Evolutionary conservation across 192 early-diverging fungal species (phyloP).

Genomic region (Linderina pennispora): DNA sequence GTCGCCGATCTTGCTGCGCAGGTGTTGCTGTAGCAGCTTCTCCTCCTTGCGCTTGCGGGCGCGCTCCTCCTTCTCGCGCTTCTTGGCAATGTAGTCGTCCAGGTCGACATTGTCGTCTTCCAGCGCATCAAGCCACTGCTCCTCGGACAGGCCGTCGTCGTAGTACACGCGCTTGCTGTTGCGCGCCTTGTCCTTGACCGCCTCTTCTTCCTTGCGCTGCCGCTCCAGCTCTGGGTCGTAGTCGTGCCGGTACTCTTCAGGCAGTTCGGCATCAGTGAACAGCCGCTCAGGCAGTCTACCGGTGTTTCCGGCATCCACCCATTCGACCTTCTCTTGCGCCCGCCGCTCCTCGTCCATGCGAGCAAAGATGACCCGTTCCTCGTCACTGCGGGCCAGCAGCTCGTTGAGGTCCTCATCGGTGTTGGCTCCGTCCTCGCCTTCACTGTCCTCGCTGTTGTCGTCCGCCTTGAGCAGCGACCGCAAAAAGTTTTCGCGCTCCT

Average conservation of each 20-base stretch:
- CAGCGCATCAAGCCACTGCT: slow-evolving; percentile 77
- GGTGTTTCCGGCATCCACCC: slow-evolving; percentile 50
- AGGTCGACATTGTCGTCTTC: slow-evolving; percentile 61
- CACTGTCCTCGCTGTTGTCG: slow-evolving; percentile 72
- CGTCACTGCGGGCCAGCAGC: slow-evolving; percentile 80
- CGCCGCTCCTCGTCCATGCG: slow-evolving; percentile 70
- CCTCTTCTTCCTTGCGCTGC: slow-evolving; percentile 35
- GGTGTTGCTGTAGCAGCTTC: slow-evolving; percentile 21
- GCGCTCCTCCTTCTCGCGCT: slow-evolving; percentile 40
- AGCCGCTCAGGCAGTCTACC: slow-evolving; percentile 67
- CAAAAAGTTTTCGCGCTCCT: slow-evolving; percentile 88
- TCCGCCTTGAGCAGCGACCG: slow-evolving; percentile 75
- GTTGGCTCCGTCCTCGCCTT: slow-evolving; percentile 62
- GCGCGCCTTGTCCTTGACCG: slow-evolving; percentile 67
- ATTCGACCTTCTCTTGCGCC: slow-evolving; percentile 45
- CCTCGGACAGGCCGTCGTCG: slow-evolving; percentile 90
- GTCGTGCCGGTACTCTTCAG: slow-evolving; percentile 68
- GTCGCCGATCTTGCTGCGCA: slow-evolving; percentile 15
- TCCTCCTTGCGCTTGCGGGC: slow-evolving; percentile 22
- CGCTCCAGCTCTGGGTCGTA: slow-evolving; percentile 50
- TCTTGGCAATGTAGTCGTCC: slow-evolving; percentile 50
- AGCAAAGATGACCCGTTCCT: slow-evolving; percentile 59
- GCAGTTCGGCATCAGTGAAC: slow-evolving; percentile 81
- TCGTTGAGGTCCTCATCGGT: slow-evolving; percentile 91
- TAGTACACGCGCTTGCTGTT: slow-evolving; percentile 71